These are phyloP conservation scores for Xylaria sp. DNA, from an alignment of 2,329 filamentous ascomycete genomes.

Conservation along the genomic window DNA sequence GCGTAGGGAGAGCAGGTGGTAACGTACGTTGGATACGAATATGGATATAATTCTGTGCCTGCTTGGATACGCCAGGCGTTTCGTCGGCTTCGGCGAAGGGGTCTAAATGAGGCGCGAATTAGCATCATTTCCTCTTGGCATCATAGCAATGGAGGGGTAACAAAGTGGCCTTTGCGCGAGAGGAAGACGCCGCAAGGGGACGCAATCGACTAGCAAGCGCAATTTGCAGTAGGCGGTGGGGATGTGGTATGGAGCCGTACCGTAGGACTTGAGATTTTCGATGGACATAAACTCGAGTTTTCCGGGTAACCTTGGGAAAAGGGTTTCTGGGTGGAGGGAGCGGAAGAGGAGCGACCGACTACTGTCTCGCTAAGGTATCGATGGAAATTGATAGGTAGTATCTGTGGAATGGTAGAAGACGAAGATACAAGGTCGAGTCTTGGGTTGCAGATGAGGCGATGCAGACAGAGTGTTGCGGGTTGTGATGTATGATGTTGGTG, in stretches of 20 bases:
- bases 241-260: constrained; percentile 63
- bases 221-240: not conserved
- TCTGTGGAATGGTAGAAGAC: constrained; percentile 17
- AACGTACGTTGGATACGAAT: constrained; percentile 99
- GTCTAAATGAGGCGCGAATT: constrained; percentile 68
- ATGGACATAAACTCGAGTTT: constrained; percentile 96
- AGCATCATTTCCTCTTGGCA: constrained; percentile 21
- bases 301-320: constrained; percentile 67
- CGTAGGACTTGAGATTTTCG: constrained; percentile 98
- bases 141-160: constrained; percentile 31
- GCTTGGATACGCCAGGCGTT: constrained; percentile 94
- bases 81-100: constrained; percentile 99
- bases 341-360: constrained; percentile 63
- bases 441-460: constrained; percentile 22
- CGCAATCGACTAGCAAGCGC: not conserved
- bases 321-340: constrained; percentile 56
- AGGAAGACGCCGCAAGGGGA: not conserved
- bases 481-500: constrained; percentile 24
- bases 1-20: not conserved
- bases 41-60: constrained; percentile 98
- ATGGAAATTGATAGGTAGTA: constrained; percentile 35
- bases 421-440: constrained; percentile 17
- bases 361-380: constrained; percentile 59
- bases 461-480: constrained; percentile 25
- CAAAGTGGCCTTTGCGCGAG: constrained; percentile 20